Conservation (phyloP, 2,329 filamentous ascomycete species). For the Fusarium pilosicola region DNA sequence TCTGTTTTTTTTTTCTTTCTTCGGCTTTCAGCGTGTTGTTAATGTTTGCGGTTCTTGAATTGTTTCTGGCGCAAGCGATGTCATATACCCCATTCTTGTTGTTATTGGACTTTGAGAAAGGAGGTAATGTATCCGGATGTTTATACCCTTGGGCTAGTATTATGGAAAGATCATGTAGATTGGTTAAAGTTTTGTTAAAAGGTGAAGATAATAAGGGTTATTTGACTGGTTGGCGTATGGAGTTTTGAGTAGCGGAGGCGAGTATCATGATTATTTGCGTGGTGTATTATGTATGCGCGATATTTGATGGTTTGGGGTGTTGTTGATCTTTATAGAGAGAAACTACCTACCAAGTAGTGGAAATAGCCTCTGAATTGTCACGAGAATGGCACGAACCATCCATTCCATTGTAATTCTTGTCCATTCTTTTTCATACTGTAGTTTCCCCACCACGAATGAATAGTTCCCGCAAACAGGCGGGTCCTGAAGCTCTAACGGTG, state of each 20-base stretch:
- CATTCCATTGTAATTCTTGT: background rate
- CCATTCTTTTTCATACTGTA: conserved; percentile 14
- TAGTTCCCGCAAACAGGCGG: conserved; percentile 23
- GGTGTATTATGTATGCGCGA: background rate
- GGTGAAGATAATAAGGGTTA: background rate
- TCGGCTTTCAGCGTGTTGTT: background rate
- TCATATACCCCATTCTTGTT: conserved; percentile 26
- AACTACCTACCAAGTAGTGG: background rate
- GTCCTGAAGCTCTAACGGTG: conserved; percentile 4
- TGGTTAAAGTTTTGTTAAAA: conserved; percentile 2
- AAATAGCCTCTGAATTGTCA: background rate
- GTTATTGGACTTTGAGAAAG: conserved; percentile 13
- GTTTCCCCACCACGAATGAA: conserved; percentile 18
- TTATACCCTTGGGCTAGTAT: conserved; percentile 12
- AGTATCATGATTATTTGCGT: background rate
- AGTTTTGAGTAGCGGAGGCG: background rate
- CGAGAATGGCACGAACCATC: background rate
- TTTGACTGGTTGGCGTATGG: background rate
- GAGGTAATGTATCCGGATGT: conserved; percentile 21
- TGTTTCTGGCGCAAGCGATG: conserved; percentile 1
- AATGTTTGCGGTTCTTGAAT: conserved; percentile 1
- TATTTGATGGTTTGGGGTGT: background rate
- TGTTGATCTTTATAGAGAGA: background rate
- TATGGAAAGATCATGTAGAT: conserved; percentile 12
- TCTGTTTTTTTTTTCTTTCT: background rate